Percentiles rank a stretch among this genome's conserved stretches.
Conservation (phyloP, 176 grass and related monocot species). For the Phyllostachys edulis region DNA sequence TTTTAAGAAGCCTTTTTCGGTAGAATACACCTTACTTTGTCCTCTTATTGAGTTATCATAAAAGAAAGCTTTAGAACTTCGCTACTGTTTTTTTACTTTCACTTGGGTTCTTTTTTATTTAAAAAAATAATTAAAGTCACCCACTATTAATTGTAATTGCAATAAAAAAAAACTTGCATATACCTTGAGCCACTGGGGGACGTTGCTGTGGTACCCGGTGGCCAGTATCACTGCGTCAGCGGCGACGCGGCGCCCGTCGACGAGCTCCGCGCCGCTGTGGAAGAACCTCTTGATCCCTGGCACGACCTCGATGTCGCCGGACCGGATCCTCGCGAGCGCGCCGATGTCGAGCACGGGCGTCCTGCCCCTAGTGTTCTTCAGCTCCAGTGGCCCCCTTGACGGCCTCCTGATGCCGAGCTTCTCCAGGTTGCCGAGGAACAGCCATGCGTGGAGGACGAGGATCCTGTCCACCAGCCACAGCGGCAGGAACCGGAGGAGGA, state of each 20-base stretch:
- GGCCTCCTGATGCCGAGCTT: conserved; percentile 60
- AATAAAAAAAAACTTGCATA: neutral
- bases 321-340: conserved; percentile 58
- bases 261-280: conserved; percentile 42
- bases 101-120: neutral
- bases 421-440: conserved; percentile 61
- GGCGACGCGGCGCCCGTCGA: conserved; percentile 49
- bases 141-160: neutral
- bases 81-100: neutral
- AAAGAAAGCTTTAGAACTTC: neutral
- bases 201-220: conserved; percentile 84
- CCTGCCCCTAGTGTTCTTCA: conserved; percentile 68
- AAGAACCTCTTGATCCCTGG: conserved; percentile 60
- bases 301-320: conserved; percentile 69
- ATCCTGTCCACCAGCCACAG: conserved; percentile 66
- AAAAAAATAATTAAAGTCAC: neutral
- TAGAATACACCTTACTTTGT: conserved; percentile 27
- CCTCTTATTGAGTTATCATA: neutral
- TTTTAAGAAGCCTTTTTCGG: conserved; percentile 29
- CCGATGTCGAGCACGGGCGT: conserved; percentile 79
- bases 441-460: conserved; percentile 57
- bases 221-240: conserved; percentile 68
- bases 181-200: conserved; percentile 80
- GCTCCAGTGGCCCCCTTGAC: conserved; percentile 41
- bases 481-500: conserved; percentile 62